Evolutionary conservation across 2,329 filamentous ascomycete species (phyloP).

Genomic region (Trichophyton equinum): DNA sequence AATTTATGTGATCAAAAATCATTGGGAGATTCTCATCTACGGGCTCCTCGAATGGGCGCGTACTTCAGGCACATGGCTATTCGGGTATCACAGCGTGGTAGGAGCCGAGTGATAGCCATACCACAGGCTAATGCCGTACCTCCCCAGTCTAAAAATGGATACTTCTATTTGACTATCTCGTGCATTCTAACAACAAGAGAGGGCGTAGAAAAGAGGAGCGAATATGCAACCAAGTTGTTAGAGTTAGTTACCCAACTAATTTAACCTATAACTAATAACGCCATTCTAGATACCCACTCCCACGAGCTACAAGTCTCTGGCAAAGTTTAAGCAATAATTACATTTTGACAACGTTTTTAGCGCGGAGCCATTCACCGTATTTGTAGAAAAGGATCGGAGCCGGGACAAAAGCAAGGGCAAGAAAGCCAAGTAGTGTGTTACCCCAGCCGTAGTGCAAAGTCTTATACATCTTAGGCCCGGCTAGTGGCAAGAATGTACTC

Average conservation of each 20-base stretch:
- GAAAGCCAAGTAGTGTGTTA: conserved; percentile 32
- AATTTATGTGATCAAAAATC: not conserved
- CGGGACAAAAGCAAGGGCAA: conserved; percentile 31
- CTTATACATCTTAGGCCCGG: conserved; percentile 32
- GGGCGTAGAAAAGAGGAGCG: not conserved
- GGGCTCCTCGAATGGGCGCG: not conserved
- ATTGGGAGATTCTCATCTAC: not conserved
- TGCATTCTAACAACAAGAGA: not conserved
- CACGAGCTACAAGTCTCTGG: not conserved
- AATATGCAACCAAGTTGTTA: not conserved
- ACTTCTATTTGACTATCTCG: not conserved
- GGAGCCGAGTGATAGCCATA: not conserved
- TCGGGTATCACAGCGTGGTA: not conserved
- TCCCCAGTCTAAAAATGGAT: not conserved
- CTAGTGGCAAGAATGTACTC: conserved; percentile 41
- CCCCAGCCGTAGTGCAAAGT: conserved; percentile 27
- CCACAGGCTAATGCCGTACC: not conserved
- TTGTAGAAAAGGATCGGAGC: conserved; percentile 42
- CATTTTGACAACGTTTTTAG: not conserved
- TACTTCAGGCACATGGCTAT: not conserved
- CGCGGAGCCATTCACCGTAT: conserved; percentile 34
- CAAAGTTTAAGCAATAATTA: not conserved
- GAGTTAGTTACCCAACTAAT: too few species aligned
- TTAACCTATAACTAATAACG: not conserved
- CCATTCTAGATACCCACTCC: not conserved